Conservation (phyloP, 2,329 filamentous ascomycete genomes). For the Trematosphaeria pertusa region DNA sequence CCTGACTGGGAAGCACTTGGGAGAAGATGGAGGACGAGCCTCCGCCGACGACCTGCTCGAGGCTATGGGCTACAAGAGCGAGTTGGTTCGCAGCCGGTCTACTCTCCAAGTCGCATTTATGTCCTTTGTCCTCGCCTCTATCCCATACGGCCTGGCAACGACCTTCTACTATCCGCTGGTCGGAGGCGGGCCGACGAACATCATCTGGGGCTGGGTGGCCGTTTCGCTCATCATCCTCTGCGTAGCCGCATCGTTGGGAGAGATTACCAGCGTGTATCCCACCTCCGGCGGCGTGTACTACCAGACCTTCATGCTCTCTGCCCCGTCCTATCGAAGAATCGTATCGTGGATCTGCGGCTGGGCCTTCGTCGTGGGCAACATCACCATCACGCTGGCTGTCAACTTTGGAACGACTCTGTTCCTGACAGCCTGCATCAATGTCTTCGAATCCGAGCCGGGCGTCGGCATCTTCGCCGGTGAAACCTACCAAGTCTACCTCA, state of each 20-base stretch:
- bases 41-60: slow-evolving; percentile 69
- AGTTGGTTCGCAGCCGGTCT: slow-evolving; percentile 69
- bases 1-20: slow-evolving; percentile 24
- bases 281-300: slow-evolving; percentile 83
- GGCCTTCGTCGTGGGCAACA: slow-evolving; percentile 79
- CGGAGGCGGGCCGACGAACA: slow-evolving; percentile 70
- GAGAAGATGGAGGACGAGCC: slow-evolving; percentile 32
- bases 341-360: slow-evolving; percentile 77
- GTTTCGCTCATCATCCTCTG: slow-evolving; percentile 73
- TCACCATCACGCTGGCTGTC: slow-evolving; percentile 82
- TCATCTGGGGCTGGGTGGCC: slow-evolving; percentile 75
- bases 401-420: slow-evolving; percentile 73
- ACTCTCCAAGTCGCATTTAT: slow-evolving; percentile 76
- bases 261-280: slow-evolving; percentile 78
- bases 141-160: slow-evolving; percentile 76
- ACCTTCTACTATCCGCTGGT: slow-evolving; percentile 72
- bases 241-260: slow-evolving; percentile 73
- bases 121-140: slow-evolving; percentile 77
- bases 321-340: slow-evolving; percentile 65
- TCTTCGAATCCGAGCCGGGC: slow-evolving; percentile 58
- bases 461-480: slow-evolving; percentile 54
- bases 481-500: slow-evolving; percentile 56
- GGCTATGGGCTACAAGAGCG: slow-evolving; percentile 70
- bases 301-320: slow-evolving; percentile 77
- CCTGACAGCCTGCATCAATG: slow-evolving; percentile 62